Evolutionary conservation across 257 asterid genomes (phyloP).

Genomic region (Gardenia jasminoides): DNA sequence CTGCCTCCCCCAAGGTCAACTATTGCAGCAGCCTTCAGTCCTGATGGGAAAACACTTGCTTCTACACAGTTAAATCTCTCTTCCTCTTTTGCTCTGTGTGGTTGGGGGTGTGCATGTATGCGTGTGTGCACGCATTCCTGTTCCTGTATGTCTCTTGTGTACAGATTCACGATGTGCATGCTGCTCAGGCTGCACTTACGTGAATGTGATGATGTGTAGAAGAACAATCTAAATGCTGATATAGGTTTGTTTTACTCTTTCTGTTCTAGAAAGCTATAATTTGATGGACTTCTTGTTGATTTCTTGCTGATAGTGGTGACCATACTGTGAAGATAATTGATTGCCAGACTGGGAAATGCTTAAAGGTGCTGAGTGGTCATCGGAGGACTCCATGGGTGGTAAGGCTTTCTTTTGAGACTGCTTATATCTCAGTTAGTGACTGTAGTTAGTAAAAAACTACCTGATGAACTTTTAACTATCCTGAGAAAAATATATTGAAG

Average conservation of each 20-base stretch:
- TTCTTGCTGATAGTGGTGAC: conserved; percentile 73
- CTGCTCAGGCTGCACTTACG: neutral
- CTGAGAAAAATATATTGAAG: neutral
- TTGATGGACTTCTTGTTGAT: neutral
- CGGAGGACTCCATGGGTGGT: conserved; percentile 99
- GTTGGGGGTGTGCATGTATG: no score
- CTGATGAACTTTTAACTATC: neutral
- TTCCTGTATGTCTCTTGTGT: neutral
- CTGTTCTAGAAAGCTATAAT: neutral
- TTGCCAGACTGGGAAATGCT: conserved; percentile 85
- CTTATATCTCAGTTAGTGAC: conserved; percentile 5
- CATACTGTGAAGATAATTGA: conserved; percentile 94
- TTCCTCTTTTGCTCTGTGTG: neutral
- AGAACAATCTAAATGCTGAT: neutral
- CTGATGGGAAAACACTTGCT: conserved; percentile 92
- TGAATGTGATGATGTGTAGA: neutral
- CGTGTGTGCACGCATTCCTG: no score
- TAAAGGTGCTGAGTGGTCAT: conserved; percentile 95
- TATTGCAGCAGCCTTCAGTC: conserved; percentile 95
- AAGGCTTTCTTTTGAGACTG: conserved; percentile 36
- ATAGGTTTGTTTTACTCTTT: neutral
- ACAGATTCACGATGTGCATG: neutral
- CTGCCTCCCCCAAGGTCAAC: conserved; percentile 96
- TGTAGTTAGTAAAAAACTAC: neutral
- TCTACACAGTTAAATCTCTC: conserved; percentile 73